A percentile compares a stretch with the other conserved stretches of the same genome.
These are phyloP conservation scores for Quercus parvula DNA, from an alignment of 306 rosid genomes.

Conservation along the genomic window DNA sequence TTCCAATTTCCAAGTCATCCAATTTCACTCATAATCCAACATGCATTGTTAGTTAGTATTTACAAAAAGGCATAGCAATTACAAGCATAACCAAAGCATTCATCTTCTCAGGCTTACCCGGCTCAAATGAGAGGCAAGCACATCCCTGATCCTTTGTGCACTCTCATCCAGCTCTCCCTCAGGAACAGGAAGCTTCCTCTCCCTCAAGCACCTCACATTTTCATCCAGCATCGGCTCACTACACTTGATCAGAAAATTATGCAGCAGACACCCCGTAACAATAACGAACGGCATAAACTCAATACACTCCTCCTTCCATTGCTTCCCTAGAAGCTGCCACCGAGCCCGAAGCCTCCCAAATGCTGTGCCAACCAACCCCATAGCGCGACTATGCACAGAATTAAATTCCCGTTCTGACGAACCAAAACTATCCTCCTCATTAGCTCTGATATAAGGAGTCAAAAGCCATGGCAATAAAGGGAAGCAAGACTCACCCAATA, in stretches of 20 bases:
- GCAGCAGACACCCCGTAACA: slow-evolving; percentile 70
- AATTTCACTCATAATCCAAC: not conserved
- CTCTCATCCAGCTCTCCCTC: slow-evolving; percentile 53
- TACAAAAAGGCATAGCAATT: not conserved
- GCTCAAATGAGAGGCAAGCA: slow-evolving; percentile 67
- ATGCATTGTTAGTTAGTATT: not conserved
- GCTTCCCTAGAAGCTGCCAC: slow-evolving; percentile 67
- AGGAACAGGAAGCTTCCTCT: slow-evolving; percentile 32
- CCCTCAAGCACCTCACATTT: slow-evolving; percentile 22
- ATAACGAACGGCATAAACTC: slow-evolving; percentile 69
- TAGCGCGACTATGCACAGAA: slow-evolving; percentile 44
- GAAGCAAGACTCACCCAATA: slow-evolving; percentile 71
- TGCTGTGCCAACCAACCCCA: slow-evolving; percentile 51
- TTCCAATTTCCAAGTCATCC: slow-evolving; percentile 10
- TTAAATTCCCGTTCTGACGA: slow-evolving; percentile 51
- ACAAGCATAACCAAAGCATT: slow-evolving; percentile 11
- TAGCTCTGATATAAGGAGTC: slow-evolving; percentile 56
- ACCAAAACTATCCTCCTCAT: slow-evolving; percentile 54
- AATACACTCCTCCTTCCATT: slow-evolving; percentile 62
- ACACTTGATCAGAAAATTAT: slow-evolving; percentile 68
- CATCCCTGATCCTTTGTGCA: slow-evolving; percentile 60
- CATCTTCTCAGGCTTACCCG: slow-evolving; percentile 54
- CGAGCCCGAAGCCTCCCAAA: slow-evolving; percentile 44
- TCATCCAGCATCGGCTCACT: slow-evolving; percentile 41
- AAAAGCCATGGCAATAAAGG: slow-evolving; percentile 82